phyloP scores from a whole-genome alignment of 352 stramenopile species.

The Globisporangium irregulare region DNA sequence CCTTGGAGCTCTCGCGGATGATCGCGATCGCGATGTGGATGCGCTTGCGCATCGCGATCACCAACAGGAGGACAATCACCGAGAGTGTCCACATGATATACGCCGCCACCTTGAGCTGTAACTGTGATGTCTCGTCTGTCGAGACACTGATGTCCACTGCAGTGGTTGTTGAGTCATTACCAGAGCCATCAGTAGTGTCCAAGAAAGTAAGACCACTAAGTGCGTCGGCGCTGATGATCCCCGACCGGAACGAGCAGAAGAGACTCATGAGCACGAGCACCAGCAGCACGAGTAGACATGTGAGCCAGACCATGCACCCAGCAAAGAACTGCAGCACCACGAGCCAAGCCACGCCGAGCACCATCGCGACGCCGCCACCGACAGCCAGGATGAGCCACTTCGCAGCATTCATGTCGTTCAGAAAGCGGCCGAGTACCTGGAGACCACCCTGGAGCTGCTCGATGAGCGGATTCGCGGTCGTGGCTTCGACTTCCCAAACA shows the following conservation, averaged over 20 bases:
- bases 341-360: slow-evolving; percentile 69
- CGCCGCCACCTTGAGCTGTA: slow-evolving; percentile 64
- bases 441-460: slow-evolving; percentile 64
- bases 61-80: slow-evolving; percentile 43
- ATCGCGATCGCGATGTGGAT: slow-evolving; percentile 69
- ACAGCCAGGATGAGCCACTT: slow-evolving; percentile 53
- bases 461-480: slow-evolving; percentile 59
- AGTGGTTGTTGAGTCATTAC: neutral
- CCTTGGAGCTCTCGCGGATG: slow-evolving; percentile 65
- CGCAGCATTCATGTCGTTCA: slow-evolving; percentile 74
- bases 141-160: slow-evolving; percentile 19
- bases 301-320: slow-evolving; percentile 77
- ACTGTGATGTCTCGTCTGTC: slow-evolving; percentile 33
- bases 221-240: slow-evolving; percentile 46
- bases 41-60: slow-evolving; percentile 68
- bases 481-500: slow-evolving; percentile 53
- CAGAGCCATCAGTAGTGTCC: slow-evolving; percentile 11
- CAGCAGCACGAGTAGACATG: slow-evolving; percentile 59
- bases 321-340: slow-evolving; percentile 77
- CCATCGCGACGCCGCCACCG: slow-evolving; percentile 46
- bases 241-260: slow-evolving; percentile 71
- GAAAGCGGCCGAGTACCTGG: slow-evolving; percentile 58
- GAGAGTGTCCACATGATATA: slow-evolving; percentile 60
- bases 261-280: slow-evolving; percentile 65
- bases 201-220: slow-evolving; percentile 44